Evolutionary conservation across 352 stramenopile genomes (phyloP).

Genomic region (Phytophthora parvispora): DNA sequence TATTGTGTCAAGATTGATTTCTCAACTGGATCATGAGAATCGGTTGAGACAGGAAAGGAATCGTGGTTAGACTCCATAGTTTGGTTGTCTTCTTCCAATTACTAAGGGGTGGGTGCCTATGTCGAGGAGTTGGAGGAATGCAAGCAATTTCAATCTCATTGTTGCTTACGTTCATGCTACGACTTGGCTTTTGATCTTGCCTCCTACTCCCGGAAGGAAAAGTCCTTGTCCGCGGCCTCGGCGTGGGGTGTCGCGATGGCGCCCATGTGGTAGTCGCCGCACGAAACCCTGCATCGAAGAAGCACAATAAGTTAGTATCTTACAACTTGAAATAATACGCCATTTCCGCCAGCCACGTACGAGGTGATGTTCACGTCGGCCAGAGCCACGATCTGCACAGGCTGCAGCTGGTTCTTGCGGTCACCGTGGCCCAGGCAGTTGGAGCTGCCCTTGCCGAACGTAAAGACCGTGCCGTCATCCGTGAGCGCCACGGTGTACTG

Average conservation of each 20-base stretch:
- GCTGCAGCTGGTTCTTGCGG: conserved; percentile 91
- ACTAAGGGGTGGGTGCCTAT: no score
- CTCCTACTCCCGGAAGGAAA: conserved; percentile 75
- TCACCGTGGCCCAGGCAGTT: conserved; percentile 92
- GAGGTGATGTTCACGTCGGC: conserved; percentile 69
- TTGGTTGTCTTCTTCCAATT: no score
- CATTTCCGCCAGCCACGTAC: conserved; percentile 38
- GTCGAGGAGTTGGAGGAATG: no score
- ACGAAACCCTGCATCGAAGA: conserved; percentile 63
- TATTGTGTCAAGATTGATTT: no score
- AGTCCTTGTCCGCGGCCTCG: conserved; percentile 83
- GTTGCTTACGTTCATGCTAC: conserved; percentile 23
- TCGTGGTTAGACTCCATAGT: no score
- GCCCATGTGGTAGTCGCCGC: conserved; percentile 91
- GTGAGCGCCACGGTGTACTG: conserved; percentile 87
- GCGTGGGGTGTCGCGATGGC: conserved; percentile 79
- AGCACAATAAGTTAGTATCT: conserved; percentile 5
- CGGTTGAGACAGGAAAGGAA: no score
- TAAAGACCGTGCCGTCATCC: conserved; percentile 83
- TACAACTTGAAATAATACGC: not conserved
- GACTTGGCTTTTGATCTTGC: not conserved
- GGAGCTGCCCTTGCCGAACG: conserved; percentile 90
- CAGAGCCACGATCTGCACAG: conserved; percentile 77
- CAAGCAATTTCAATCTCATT: conserved; percentile 9
- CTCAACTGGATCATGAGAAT: no score